Conservation (phyloP, 2,329 filamentous ascomycete genomes). For the Monosporascus sp. region DNA sequence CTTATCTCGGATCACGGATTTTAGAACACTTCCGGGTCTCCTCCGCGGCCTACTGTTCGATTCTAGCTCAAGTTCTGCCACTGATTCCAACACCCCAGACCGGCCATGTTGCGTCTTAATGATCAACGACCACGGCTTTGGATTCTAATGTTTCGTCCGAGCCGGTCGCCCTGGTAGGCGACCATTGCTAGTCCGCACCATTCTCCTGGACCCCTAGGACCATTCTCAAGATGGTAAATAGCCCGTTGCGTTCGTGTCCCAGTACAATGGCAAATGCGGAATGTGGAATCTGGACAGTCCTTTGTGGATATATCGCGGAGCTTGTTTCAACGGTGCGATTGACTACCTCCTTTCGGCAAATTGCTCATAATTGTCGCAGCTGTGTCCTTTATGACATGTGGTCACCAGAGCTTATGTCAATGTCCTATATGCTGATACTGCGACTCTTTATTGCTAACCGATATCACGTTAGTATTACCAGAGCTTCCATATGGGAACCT, state of each 20-base stretch:
- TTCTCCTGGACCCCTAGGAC: neutral
- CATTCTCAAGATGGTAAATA: neutral
- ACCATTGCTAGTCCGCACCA: neutral
- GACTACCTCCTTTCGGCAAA: too few species aligned
- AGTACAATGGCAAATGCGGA: too few species aligned
- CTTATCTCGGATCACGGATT: neutral
- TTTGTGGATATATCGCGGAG: too few species aligned
- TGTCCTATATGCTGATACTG: too few species aligned
- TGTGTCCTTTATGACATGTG: too few species aligned
- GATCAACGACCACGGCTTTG: neutral
- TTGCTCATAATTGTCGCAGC: too few species aligned
- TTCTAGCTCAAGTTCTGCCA: neutral
- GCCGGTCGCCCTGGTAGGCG: neutral
- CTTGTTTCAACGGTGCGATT: too few species aligned
- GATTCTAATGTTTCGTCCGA: neutral
- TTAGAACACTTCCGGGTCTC: neutral
- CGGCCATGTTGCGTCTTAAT: neutral
- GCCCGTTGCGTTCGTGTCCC: neutral
- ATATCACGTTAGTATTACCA: too few species aligned
- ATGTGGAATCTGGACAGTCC: too few species aligned
- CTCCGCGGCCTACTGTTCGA: neutral
- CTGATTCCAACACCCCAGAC: neutral
- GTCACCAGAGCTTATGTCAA: too few species aligned
- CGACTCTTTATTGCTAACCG: too few species aligned
- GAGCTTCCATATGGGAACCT: too few species aligned